Conservation (phyloP, 2,329 filamentous ascomycete species). For the Clarireedia sp. region DNA sequence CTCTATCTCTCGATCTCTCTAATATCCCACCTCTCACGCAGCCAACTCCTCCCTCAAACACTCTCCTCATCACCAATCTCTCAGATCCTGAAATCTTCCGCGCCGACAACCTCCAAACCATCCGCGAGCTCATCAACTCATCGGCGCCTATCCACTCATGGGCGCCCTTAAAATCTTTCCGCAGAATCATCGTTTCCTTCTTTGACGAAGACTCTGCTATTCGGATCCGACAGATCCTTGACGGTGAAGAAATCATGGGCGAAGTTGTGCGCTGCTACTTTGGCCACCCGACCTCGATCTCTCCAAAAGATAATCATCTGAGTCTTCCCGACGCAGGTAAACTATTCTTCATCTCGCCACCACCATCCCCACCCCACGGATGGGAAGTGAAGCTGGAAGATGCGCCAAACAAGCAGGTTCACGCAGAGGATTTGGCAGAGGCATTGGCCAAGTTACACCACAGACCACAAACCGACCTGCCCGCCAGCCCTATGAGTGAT, state of each 20-base stretch:
- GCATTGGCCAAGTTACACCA: conserved; percentile 56
- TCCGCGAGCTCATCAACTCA: conserved; percentile 61
- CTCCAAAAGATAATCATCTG: conserved; percentile 48
- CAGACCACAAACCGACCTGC: conserved; percentile 28
- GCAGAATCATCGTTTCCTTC: conserved; percentile 75
- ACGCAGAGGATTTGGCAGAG: conserved; percentile 61
- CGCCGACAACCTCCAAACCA: conserved; percentile 63
- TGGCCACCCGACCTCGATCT: conserved; percentile 52
- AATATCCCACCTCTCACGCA: conserved; percentile 59
- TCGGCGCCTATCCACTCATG: conserved; percentile 70
- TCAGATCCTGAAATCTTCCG: conserved; percentile 66
- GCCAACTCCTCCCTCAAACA: conserved; percentile 74
- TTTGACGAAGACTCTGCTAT: conserved; percentile 62
- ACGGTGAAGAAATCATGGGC: conserved; percentile 67
- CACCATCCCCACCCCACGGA: conserved; percentile 58
- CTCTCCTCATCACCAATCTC: conserved; percentile 76
- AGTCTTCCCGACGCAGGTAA: conserved; percentile 62
- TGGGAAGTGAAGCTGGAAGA: conserved; percentile 63
- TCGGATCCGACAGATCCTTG: conserved; percentile 62
- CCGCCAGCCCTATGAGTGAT: conserved; percentile 37
- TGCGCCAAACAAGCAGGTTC: conserved; percentile 61
- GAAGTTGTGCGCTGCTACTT: conserved; percentile 62
- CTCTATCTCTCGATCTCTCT: conserved; percentile 64
- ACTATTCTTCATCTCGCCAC: conserved; percentile 66
- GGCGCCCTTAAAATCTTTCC: conserved; percentile 74